These are phyloP conservation scores for Cyberlindnera petersonii DNA, from an alignment of 805 yeast species.

Conservation along the genomic window DNA sequence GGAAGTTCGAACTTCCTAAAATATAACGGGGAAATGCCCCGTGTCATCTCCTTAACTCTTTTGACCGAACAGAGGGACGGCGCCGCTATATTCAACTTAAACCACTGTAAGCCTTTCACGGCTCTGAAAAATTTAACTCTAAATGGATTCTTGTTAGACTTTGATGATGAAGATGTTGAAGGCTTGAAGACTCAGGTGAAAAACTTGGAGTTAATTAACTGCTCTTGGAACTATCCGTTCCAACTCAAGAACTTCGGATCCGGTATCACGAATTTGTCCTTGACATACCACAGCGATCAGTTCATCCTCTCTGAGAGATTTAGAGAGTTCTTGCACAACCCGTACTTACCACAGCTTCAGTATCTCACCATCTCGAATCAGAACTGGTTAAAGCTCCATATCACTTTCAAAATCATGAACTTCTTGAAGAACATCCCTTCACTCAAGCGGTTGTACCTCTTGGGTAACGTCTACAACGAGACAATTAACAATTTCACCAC, in stretches of 20 bases:
- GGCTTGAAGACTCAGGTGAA: constrained; percentile 19
- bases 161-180: constrained; percentile 33
- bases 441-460: constrained; percentile 27
- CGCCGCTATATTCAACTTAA: constrained; percentile 36
- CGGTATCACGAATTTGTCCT: constrained; percentile 23
- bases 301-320: constrained; percentile 36
- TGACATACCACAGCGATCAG: constrained; percentile 30
- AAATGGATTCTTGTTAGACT: constrained; percentile 39
- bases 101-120: constrained; percentile 39
- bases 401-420: constrained; percentile 31
- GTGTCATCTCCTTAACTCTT: constrained; percentile 19
- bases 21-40: constrained; percentile 24
- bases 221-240: constrained; percentile 59
- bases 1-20: constrained; percentile 35
- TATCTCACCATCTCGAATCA: constrained; percentile 29
- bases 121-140: constrained; percentile 34
- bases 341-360: constrained; percentile 26
- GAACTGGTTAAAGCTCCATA: constrained; percentile 28
- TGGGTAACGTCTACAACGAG: constrained; percentile 34
- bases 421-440: constrained; percentile 32
- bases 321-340: constrained; percentile 29
- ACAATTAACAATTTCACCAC: constrained; percentile 29
- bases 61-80: constrained; percentile 19
- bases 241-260: constrained; percentile 32
- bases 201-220: constrained; percentile 35